Evolutionary conservation across 2,329 filamentous ascomycete genomes (phyloP).

Genomic region (Curvularia hawaiiensis): DNA sequence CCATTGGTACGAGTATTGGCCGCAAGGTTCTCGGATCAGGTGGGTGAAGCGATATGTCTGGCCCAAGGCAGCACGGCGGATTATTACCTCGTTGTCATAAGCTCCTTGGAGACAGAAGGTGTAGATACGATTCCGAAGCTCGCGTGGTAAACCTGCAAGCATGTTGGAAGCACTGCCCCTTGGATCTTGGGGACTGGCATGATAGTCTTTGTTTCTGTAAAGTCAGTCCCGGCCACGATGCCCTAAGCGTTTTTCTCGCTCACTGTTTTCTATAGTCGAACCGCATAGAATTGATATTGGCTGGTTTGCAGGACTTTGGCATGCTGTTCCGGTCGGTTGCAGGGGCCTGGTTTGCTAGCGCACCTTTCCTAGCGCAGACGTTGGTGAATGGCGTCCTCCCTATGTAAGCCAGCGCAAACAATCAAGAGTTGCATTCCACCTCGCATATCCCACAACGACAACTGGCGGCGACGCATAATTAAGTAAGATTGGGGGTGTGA

Average conservation of each 20-base stretch:
- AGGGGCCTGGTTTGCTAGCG: background rate
- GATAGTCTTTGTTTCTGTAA: slow-evolving; percentile 2
- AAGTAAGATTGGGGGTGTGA: slow-evolving; percentile 1
- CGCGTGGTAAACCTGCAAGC: slow-evolving; percentile 23
- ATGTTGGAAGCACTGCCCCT: slow-evolving; percentile 4
- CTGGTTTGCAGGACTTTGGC: background rate
- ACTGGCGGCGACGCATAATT: slow-evolving; percentile 4
- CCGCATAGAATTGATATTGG: background rate
- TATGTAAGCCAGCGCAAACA: background rate
- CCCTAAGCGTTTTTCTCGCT: background rate
- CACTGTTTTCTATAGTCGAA: slow-evolving; percentile 3
- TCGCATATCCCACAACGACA: slow-evolving; percentile 7
- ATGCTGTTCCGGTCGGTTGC: background rate
- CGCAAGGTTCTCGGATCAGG: slow-evolving; percentile 22
- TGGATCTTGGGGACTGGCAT: background rate
- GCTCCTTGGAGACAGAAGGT: slow-evolving; percentile 23
- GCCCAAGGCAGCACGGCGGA: slow-evolving; percentile 15
- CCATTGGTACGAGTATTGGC: slow-evolving; percentile 25
- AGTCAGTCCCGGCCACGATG: slow-evolving; percentile 1
- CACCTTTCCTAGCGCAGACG: background rate
- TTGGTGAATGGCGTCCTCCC: background rate
- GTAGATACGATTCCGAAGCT: slow-evolving; percentile 28
- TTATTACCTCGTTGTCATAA: slow-evolving; percentile 29
- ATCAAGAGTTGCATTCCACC: background rate
- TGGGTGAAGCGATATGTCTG: slow-evolving; percentile 4